phyloP scores from a whole-genome alignment of 2,329 filamentous ascomycete species.

The Fusarium tanahbumbuense region DNA sequence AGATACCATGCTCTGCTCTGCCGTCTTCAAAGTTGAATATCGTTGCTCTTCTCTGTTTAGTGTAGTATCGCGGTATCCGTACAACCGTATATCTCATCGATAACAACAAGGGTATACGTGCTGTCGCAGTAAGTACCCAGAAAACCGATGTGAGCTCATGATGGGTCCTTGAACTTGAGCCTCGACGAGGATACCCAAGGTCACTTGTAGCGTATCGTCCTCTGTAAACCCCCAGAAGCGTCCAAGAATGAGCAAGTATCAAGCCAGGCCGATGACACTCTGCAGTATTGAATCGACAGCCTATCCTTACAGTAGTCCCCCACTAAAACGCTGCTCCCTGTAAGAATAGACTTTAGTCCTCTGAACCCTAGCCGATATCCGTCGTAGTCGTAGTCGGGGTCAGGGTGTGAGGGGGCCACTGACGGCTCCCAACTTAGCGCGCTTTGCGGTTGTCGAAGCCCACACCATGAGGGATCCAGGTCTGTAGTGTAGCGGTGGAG shows the following conservation, averaged over 20 bases:
- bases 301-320: conserved; percentile 11
- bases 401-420: conserved; percentile 8
- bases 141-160: conserved; percentile 18
- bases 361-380: conserved; percentile 43
- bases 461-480: conserved; percentile 14
- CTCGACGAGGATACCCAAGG: neutral
- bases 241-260: conserved; percentile 20
- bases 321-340: conserved; percentile 25
- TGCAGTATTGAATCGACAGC: conserved; percentile 26
- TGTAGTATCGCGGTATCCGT: neutral
- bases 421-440: conserved; percentile 28
- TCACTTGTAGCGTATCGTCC: conserved; percentile 6
- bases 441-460: conserved; percentile 11
- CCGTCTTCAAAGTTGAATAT: conserved; percentile 20
- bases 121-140: conserved; percentile 23
- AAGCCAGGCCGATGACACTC: conserved; percentile 30
- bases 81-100: conserved; percentile 6
- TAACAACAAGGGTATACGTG: conserved; percentile 9
- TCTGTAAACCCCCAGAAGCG: conserved; percentile 11
- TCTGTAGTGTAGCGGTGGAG: conserved; percentile 26
- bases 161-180: conserved; percentile 14
- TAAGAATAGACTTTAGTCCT: conserved; percentile 43
- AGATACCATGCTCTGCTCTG: conserved; percentile 4
- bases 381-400: conserved; percentile 30
- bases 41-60: conserved; percentile 5